These are phyloP conservation scores for Diospyros lotus DNA, from an alignment of 148 eudicot genomes.

Conservation along the genomic window DNA sequence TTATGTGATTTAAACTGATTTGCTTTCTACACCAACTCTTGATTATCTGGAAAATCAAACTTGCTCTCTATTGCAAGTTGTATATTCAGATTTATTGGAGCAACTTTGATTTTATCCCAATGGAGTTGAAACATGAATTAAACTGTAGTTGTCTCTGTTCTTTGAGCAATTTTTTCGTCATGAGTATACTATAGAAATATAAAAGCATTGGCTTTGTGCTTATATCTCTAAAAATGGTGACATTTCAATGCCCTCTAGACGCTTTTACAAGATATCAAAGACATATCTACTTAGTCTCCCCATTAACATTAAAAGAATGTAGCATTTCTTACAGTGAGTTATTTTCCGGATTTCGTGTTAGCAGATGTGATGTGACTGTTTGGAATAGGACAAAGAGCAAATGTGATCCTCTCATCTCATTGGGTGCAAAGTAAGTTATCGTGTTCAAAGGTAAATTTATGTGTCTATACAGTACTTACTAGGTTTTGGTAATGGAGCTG, in stretches of 20 bases:
- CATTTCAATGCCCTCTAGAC: not conserved
- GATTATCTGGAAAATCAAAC: not conserved
- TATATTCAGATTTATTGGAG: not conserved
- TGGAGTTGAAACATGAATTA: not conserved
- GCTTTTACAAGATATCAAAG: not conserved
- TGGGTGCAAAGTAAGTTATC: slow-evolving; percentile 88
- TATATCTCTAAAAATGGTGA: not conserved
- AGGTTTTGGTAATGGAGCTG: not conserved
- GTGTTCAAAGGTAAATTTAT: not conserved
- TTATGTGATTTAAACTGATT: slow-evolving; percentile 3
- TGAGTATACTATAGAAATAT: not conserved
- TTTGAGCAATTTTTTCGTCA: not conserved
- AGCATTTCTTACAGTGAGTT: not conserved
- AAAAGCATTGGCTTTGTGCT: not conserved
- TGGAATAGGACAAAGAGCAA: slow-evolving; percentile 98
- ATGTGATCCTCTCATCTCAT: slow-evolving; percentile 83
- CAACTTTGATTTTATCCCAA: not conserved
- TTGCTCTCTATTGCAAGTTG: not conserved
- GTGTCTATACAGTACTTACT: not conserved
- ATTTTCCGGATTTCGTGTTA: slow-evolving; percentile 12
- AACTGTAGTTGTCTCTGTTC: not conserved
- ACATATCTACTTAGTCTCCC: not conserved
- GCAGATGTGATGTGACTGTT: slow-evolving; percentile 81
- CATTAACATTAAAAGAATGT: not conserved
- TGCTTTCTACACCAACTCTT: not conserved